Percentiles rank a stretch among this genome's conserved stretches.
phyloP scores from a whole-genome alignment of 2,329 filamentous ascomycete genomes.

The Paraphoma chrysanthemicola region DNA sequence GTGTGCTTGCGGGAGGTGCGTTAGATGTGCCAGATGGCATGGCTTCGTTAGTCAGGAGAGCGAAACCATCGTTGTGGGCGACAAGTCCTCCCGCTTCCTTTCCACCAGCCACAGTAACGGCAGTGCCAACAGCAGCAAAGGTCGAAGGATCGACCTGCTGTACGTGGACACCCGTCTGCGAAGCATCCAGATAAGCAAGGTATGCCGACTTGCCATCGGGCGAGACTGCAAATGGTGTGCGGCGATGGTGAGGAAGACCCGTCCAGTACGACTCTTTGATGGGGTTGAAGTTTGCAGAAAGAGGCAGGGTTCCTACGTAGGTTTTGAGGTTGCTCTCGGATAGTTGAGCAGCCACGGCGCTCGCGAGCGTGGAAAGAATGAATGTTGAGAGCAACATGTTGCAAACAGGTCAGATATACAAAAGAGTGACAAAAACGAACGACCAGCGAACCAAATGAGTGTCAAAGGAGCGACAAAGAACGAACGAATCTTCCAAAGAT shows the following conservation, averaged over 20 bases:
- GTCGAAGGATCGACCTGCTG: conserved; percentile 63
- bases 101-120: conserved; percentile 60
- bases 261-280: conserved; percentile 69
- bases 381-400: conserved; percentile 41
- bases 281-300: conserved; percentile 63
- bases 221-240: conserved; percentile 67
- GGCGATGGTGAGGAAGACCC: conserved; percentile 65
- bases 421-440: conserved; percentile 41
- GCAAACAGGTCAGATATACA: conserved; percentile 26
- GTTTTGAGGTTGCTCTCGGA: conserved; percentile 46
- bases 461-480: conserved; percentile 30
- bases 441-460: conserved; percentile 37
- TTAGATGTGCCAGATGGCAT: conserved; percentile 59
- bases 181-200: conserved; percentile 66
- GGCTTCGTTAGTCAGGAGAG: conserved; percentile 66
- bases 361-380: conserved; percentile 42
- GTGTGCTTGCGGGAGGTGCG: conserved; percentile 56
- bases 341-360: conserved; percentile 45
- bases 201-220: conserved; percentile 66
- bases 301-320: conserved; percentile 49
- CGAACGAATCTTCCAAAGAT: conserved; percentile 28
- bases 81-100: conserved; percentile 67
- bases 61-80: conserved; percentile 68
- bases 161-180: conserved; percentile 63
- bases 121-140: conserved; percentile 61